These are phyloP conservation scores for Penicilliopsis zonata DNA, from an alignment of 495 filamentous ascomycete species.

Conservation along the genomic window DNA sequence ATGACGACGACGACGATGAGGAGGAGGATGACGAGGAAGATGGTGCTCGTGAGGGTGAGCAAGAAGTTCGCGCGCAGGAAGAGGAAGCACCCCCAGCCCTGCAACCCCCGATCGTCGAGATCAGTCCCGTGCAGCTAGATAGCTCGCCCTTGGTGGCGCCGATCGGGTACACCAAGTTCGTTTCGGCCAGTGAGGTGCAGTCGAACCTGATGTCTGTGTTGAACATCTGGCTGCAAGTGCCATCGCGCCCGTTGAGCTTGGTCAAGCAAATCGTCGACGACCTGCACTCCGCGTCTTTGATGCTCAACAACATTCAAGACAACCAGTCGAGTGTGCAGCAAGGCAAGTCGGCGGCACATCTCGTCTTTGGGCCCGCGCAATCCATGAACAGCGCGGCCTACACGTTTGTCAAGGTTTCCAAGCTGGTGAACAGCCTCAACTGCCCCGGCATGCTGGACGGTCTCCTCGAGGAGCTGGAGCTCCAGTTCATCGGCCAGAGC, in stretches of 20 bases:
- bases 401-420: slow-evolving; percentile 26
- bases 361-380: slow-evolving; percentile 22
- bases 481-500: slow-evolving; percentile 15
- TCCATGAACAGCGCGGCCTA: slow-evolving; percentile 40
- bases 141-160: slow-evolving; percentile 3
- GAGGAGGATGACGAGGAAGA: slow-evolving; percentile 1
- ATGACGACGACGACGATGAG: too few relatives aligned
- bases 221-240: slow-evolving; percentile 6
- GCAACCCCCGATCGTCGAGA: slow-evolving; percentile 3
- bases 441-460: slow-evolving; percentile 7
- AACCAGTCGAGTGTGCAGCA: slow-evolving; percentile 16
- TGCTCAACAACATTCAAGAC: slow-evolving; percentile 24
- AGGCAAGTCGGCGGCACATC: slow-evolving; percentile 16
- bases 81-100: too few relatives aligned
- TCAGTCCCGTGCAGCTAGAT: slow-evolving; percentile 1
- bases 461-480: slow-evolving; percentile 9
- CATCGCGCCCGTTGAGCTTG: slow-evolving; percentile 11
- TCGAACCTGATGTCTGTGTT: slow-evolving; percentile 5
- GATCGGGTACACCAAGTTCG: slow-evolving; percentile 4
- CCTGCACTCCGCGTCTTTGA: slow-evolving; percentile 9
- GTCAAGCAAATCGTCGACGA: slow-evolving; percentile 11
- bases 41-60: too few relatives aligned
- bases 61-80: too few relatives aligned
- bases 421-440: slow-evolving; percentile 6
- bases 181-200: slow-evolving; percentile 3